These are phyloP conservation scores for Decorospora gaudefroyi DNA, from an alignment of 2,329 filamentous ascomycete genomes.

Conservation along the genomic window DNA sequence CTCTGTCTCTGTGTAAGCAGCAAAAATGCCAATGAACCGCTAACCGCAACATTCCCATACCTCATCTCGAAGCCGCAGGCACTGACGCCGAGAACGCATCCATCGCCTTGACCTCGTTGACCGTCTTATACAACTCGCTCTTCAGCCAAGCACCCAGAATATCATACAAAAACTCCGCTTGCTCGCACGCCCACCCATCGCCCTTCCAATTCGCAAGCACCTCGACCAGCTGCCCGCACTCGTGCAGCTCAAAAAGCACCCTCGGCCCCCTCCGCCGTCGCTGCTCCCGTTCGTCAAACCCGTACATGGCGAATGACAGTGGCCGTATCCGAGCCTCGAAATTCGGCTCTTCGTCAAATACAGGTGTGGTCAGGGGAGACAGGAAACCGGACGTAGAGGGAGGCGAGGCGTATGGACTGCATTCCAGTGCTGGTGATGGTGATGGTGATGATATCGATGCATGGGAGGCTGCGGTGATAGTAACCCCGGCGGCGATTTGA, in stretches of 20 bases:
- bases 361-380: constrained; percentile 25
- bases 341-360: constrained; percentile 15
- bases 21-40: constrained; percentile 7
- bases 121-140: constrained; percentile 37
- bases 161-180: constrained; percentile 40
- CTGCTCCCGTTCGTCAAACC: constrained; percentile 38
- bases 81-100: background rate
- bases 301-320: constrained; percentile 33
- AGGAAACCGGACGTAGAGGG: constrained; percentile 25
- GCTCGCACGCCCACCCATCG: constrained; percentile 21
- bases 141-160: constrained; percentile 42
- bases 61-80: too few species aligned
- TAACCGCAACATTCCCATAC: too few species aligned
- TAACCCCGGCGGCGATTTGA: constrained; percentile 35
- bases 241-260: constrained; percentile 36
- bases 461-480: constrained; percentile 18
- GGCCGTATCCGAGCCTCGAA: constrained; percentile 34
- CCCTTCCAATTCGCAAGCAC: constrained; percentile 36
- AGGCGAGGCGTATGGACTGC: too few species aligned
- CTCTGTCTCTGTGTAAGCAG: too few species aligned
- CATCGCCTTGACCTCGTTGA: constrained; percentile 29
- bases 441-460: constrained; percentile 13
- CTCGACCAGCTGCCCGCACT: constrained; percentile 36
- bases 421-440: constrained; percentile 11
- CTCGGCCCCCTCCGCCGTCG: constrained; percentile 32